Percentiles rank a stretch among this genome's conserved stretches.
phyloP scores from a whole-genome alignment of 331 rosid genomes.

The Acacia concinna region DNA sequence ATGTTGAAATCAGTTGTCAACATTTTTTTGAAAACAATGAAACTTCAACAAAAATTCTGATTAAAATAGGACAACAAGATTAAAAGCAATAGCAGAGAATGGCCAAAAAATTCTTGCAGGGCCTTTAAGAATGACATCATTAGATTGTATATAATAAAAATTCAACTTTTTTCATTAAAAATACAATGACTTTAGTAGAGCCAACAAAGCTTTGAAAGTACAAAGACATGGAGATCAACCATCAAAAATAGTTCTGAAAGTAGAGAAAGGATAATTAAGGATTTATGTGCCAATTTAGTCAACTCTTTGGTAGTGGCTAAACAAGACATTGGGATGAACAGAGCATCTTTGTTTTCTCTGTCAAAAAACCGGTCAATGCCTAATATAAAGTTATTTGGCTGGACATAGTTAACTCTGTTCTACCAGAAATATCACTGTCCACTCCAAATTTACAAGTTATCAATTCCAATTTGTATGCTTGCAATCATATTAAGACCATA shows the following conservation, averaged over 20 bases:
- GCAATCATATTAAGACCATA: conserved; percentile 9
- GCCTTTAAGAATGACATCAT: too few species aligned
- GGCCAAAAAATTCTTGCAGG: not conserved
- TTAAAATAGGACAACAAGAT: not conserved
- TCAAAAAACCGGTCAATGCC: not conserved
- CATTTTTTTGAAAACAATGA: not conserved
- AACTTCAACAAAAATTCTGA: not conserved
- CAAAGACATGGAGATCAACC: not conserved
- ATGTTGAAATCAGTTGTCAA: not conserved
- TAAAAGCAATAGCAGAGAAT: conserved; percentile 9
- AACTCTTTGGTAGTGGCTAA: too few species aligned
- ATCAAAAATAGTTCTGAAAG: not conserved
- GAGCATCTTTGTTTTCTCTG: not conserved
- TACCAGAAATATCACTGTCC: not conserved
- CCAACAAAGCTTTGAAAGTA: not conserved
- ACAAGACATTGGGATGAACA: not conserved
- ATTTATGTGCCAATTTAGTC: conserved; percentile 19
- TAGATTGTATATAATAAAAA: too few species aligned
- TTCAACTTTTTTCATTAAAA: not conserved
- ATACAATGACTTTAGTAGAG: not conserved
- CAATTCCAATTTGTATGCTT: not conserved
- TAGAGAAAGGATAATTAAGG: conserved; percentile 2
- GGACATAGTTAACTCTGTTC: not conserved
- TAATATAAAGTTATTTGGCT: not conserved
- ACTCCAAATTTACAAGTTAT: not conserved